Conservation (phyloP, 2,329 filamentous ascomycete species). For the Apiospora arundinis region DNA sequence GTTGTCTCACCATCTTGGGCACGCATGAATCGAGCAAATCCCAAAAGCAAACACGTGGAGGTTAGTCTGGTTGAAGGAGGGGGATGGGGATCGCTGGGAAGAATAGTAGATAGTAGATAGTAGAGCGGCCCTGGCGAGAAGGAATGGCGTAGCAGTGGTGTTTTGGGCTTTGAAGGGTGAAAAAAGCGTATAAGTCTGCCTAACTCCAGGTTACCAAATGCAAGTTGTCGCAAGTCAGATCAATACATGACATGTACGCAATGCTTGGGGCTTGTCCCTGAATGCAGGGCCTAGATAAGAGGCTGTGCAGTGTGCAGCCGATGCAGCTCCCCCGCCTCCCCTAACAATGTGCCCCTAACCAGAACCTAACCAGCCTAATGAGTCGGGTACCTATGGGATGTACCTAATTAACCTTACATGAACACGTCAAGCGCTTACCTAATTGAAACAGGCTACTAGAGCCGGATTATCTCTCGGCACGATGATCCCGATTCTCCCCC, state of each 20-base stretch:
- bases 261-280: constrained; percentile 18
- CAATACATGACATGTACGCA: constrained; percentile 5
- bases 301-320: constrained; percentile 15
- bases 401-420: constrained; percentile 13
- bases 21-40: constrained; percentile 35
- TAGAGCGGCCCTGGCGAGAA: neutral
- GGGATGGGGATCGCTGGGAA: neutral
- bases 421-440: constrained; percentile 9
- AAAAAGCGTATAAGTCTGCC: constrained; percentile 15
- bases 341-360: constrained; percentile 5
- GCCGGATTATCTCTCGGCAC: constrained; percentile 11
- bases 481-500: neutral
- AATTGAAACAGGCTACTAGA: neutral
- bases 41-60: constrained; percentile 25
- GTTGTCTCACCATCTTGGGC: constrained; percentile 33
- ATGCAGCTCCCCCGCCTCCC: constrained; percentile 17
- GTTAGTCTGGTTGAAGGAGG: constrained; percentile 8
- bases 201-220: constrained; percentile 13
- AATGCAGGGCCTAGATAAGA: constrained; percentile 17
- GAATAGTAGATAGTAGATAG: neutral
- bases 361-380: neutral
- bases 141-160: neutral
- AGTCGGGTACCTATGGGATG: neutral
- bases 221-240: constrained; percentile 3
- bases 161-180: neutral